These are phyloP conservation scores for Alternaria panax DNA, from an alignment of 2,329 filamentous ascomycete genomes.

Conservation along the genomic window DNA sequence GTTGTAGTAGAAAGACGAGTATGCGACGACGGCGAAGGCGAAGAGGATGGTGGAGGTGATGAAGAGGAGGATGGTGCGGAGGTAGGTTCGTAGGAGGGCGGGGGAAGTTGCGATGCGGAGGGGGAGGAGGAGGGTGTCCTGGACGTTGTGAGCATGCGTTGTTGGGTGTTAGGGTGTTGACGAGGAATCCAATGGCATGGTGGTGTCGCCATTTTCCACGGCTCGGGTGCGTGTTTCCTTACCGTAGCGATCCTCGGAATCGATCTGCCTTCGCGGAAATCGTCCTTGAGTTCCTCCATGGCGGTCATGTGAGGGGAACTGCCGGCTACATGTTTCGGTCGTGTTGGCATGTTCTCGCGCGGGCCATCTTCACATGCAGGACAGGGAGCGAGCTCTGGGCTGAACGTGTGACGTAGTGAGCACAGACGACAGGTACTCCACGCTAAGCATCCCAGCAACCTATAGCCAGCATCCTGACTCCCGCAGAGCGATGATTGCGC, in stretches of 20 bases:
- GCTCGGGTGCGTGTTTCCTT: not conserved
- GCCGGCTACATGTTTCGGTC: conserved; percentile 2
- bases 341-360: conserved; percentile 12
- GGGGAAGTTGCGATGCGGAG: conserved; percentile 66
- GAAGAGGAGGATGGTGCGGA: conserved; percentile 65
- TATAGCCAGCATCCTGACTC: not conserved
- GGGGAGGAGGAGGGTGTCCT: conserved; percentile 64
- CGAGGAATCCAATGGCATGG: not conserved
- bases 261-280: conserved; percentile 16
- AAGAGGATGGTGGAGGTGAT: conserved; percentile 63
- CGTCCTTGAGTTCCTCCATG: conserved; percentile 37
- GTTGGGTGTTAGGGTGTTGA: not conserved
- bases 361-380: conserved; percentile 37
- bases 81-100: conserved; percentile 68
- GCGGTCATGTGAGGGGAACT: not conserved
- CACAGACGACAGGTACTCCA: conserved; percentile 27
- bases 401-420: conserved; percentile 39
- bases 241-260: conserved; percentile 34
- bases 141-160: conserved; percentile 15
- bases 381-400: not conserved
- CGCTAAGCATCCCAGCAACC: conserved; percentile 29
- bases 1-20: conserved; percentile 71
- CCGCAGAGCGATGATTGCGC: not conserved
- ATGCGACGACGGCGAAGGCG: conserved; percentile 65
- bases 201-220: not conserved